Base-by-base conservation (phyloP, 805 yeast genomes). In the Scheffersomyces amazonensis region DNA sequence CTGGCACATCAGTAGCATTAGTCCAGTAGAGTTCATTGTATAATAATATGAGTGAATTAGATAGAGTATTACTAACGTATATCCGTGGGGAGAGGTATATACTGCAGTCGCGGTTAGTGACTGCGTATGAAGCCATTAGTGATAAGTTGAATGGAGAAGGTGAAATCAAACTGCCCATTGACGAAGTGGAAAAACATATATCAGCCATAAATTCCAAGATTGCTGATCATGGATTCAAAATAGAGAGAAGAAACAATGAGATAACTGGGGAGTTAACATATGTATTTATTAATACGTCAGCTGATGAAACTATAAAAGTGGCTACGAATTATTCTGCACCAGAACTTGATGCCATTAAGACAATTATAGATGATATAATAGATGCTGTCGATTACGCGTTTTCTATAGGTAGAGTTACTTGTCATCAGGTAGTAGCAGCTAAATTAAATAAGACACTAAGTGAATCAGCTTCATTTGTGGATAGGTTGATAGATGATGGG, bases 401-500 rank as follows among this genome's bases (percentile, higher is more conserved):
- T 46, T 53, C 62, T 0, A 44, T 75, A 3, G 57, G 66, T 2
- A 48, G 54, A 15, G 58, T 59, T 8, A 63, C 58, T 31, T 73
- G 73, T 5, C 53, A 57, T 20, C 70, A 66, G 37, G 52, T 31
- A 17, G 45, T 54, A 2, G 49, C 58, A 32, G 36, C 55, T 21
- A 44, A 46, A 28, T 41, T 58, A 20, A 58, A 58, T 10, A 58
- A 52, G n/a, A 37, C 66, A 4, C 42, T 55, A 10, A 46, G 48
- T 3, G 76, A 76, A 23, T 61, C 76, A 0, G 60, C 64, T n/a
- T 40, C 35, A 1, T 63, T 77, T 19, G 46, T 78, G 8, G 58
- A 48, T 8, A 46, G 55, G 15, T 50, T 79, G 6, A 69, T 72
- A 12, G 66, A 68, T 34, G 73, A 68, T 36, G 81, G 78, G n/a